phyloP scores from a whole-genome alignment of 495 filamentous ascomycete species.

The Hamigera avellanea region DNA sequence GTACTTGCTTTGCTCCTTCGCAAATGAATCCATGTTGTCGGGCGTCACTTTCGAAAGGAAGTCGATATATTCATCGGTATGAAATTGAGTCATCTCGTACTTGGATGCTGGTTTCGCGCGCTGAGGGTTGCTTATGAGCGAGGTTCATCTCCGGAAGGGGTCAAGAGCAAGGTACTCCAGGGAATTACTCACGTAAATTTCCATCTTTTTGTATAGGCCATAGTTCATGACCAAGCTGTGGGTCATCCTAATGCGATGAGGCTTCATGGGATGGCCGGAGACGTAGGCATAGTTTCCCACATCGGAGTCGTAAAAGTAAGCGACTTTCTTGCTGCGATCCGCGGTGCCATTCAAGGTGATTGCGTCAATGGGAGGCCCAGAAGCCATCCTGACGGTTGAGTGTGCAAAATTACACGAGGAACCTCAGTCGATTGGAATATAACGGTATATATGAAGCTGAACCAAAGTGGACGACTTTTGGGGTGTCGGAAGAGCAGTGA shows the following conservation, averaged over 20 bases:
- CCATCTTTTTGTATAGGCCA: slow-evolving; percentile 95
- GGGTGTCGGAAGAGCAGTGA: too few species aligned
- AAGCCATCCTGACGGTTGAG: slow-evolving; percentile 20
- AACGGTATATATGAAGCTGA: not conserved
- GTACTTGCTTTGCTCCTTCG: slow-evolving; percentile 90
- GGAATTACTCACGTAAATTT: slow-evolving; percentile 79
- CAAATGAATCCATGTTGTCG: slow-evolving; percentile 93
- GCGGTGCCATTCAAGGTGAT: slow-evolving; percentile 31
- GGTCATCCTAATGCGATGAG: slow-evolving; percentile 91
- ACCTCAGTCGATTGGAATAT: not conserved
- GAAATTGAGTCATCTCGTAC: slow-evolving; percentile 98
- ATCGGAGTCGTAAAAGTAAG: slow-evolving; percentile 97
- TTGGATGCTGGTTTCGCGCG: slow-evolving; percentile 94
- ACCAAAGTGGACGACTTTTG: not conserved
- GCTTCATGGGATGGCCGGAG: slow-evolving; percentile 98
- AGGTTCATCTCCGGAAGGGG: not conserved
- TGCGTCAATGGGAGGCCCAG: slow-evolving; percentile 42
- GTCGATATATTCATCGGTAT: slow-evolving; percentile 98
- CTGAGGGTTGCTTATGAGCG: slow-evolving; percentile 36
- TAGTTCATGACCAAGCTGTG: slow-evolving; percentile 99
- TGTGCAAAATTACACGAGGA: not conserved
- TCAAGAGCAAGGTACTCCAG: not conserved
- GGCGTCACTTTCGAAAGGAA: slow-evolving; percentile 94
- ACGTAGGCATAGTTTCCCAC: slow-evolving; percentile 97
- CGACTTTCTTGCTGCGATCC: slow-evolving; percentile 63